A percentile compares a stretch with the other conserved stretches of the same genome.
These are phyloP conservation scores for Paraglomus brasilianum DNA, from an alignment of 192 early-diverging fungal species.

Conservation along the genomic window DNA sequence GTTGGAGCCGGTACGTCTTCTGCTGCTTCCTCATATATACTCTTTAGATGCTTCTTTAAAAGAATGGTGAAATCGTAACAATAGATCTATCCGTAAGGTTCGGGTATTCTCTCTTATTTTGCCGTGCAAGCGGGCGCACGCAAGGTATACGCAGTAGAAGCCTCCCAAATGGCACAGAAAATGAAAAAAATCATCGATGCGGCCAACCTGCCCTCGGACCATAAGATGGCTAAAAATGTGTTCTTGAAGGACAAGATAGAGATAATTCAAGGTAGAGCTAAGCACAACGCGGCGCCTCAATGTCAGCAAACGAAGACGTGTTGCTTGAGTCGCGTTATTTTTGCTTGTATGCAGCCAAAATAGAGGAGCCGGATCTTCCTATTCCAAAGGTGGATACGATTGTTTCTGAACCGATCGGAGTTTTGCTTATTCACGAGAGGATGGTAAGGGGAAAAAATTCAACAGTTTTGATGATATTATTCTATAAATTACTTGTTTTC, in stretches of 20 bases:
- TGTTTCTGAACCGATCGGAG: conserved; percentile 96
- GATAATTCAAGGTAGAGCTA: conserved; percentile 68
- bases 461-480: conserved; percentile 8
- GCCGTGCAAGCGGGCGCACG: conserved; percentile 91
- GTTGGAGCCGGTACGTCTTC: conserved; percentile 71
- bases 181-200: conserved; percentile 77
- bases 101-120: conserved; percentile 95
- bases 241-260: conserved; percentile 79
- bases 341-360: conserved; percentile 61
- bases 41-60: not conserved
- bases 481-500: not conserved
- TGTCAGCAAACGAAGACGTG: not conserved
- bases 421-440: conserved; percentile 94
- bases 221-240: conserved; percentile 56
- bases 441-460: conserved; percentile 64
- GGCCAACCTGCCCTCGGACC: conserved; percentile 52
- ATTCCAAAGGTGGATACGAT: conserved; percentile 90
- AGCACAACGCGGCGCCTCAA: not conserved
- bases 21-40: not conserved
- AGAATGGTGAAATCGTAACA: not conserved
- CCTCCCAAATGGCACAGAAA: conserved; percentile 90
- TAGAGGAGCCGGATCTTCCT: conserved; percentile 73
- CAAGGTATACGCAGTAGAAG: conserved; percentile 95
- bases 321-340: not conserved
- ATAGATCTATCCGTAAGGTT: conserved; percentile 42